Evolutionary conservation across 352 stramenopile species (phyloP).

Genomic region (Phytopythium vexans): DNA sequence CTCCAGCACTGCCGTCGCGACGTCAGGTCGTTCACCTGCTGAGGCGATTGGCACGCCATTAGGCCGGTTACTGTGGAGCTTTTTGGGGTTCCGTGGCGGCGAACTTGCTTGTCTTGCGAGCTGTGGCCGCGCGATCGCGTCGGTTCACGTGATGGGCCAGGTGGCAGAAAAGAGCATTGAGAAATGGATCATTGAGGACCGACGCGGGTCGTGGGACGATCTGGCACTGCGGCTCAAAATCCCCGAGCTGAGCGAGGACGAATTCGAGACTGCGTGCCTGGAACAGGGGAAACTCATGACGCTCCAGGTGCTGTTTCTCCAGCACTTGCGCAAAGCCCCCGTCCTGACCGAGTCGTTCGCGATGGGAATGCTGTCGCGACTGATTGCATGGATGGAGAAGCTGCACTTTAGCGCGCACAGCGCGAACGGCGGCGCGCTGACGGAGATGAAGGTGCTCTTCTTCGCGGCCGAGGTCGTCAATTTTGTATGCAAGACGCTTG

Average conservation of each 20-base stretch:
- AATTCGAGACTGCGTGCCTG: constrained; percentile 74
- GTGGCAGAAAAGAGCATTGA: constrained; percentile 82
- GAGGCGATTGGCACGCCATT: constrained; percentile 58
- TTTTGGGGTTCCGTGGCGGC: constrained; percentile 75
- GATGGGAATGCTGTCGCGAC: constrained; percentile 63
- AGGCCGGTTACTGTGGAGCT: constrained; percentile 75
- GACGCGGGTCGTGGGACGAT: constrained; percentile 54
- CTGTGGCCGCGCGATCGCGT: constrained; percentile 74
- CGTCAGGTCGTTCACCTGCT: constrained; percentile 17
- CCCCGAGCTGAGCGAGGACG: constrained; percentile 75
- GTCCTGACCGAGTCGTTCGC: constrained; percentile 65
- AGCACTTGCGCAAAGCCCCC: constrained; percentile 60
- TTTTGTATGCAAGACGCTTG: constrained; percentile 62
- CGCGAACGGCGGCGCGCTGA: constrained; percentile 13
- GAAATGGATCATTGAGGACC: constrained; percentile 83
- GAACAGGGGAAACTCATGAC: constrained; percentile 75
- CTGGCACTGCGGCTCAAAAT: constrained; percentile 60
- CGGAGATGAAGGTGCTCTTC: constrained; percentile 85
- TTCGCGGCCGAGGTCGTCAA: constrained; percentile 72
- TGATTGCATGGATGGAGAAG: constrained; percentile 76
- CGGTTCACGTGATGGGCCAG: constrained; percentile 78
- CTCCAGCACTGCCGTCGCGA: neutral
- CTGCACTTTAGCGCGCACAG: constrained; percentile 23
- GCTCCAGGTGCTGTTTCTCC: constrained; percentile 72
- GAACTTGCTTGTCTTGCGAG: constrained; percentile 67